phyloP scores from a whole-genome alignment of 257 asterid species.

The Eucommia ulmoides region DNA sequence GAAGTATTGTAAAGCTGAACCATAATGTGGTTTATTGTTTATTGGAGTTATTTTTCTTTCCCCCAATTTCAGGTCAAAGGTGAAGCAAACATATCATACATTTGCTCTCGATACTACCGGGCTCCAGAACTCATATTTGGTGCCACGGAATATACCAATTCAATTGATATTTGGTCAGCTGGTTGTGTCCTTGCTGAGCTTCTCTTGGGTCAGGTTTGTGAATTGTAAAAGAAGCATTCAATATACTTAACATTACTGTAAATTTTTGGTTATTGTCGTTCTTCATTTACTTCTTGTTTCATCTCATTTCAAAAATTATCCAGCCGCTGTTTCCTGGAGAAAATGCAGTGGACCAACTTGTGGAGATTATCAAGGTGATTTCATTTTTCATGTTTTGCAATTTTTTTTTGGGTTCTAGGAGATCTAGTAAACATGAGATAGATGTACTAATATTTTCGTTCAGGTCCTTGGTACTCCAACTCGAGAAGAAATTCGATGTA shows the following conservation, averaged over 20 bases:
- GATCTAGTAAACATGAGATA: conserved; percentile 1
- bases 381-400: conserved; percentile 3
- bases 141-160: conserved; percentile 67
- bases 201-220: conserved; percentile 74
- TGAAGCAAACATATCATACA: conserved; percentile 82
- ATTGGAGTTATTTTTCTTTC: neutral
- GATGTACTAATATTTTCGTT: conserved; percentile 15
- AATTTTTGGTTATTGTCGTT: neutral
- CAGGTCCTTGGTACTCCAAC: conserved; percentile 97
- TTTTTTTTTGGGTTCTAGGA: conserved; percentile 1
- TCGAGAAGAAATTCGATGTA: conserved; percentile 86
- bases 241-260: conserved; percentile 1
- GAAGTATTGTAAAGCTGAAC: too few relatives aligned
- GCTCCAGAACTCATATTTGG: conserved; percentile 95
- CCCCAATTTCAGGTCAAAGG: conserved; percentile 90
- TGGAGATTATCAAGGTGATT: conserved; percentile 79
- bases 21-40: too few relatives aligned
- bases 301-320: conserved; percentile 1
- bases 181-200: conserved; percentile 95
- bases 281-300: neutral
- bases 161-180: conserved; percentile 92
- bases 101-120: conserved; percentile 89
- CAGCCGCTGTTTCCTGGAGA: conserved; percentile 96
- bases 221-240: too few relatives aligned
- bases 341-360: conserved; percentile 93